Evolutionary conservation across 768 basidiomycete species (phyloP).

Genomic region (Dentipellis fragilis): DNA sequence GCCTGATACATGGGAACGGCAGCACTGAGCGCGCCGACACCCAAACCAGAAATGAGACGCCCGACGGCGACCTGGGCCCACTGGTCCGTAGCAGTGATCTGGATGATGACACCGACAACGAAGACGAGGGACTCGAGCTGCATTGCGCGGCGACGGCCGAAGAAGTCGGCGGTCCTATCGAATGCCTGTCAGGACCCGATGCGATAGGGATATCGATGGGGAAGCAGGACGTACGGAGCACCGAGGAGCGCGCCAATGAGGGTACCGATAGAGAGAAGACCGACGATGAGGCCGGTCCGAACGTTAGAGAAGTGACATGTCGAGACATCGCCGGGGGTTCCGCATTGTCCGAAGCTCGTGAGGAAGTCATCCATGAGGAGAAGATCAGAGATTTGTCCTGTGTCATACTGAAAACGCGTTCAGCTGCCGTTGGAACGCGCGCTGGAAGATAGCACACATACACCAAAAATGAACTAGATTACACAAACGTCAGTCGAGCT

Average conservation of each 20-base stretch:
- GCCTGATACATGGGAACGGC: constrained; percentile 51
- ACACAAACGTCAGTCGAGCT: background rate
- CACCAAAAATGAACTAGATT: constrained; percentile 18
- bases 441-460: constrained; percentile 2
- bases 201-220: background rate
- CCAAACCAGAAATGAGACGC: constrained; percentile 55
- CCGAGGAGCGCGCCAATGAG: constrained; percentile 52
- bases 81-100: constrained; percentile 35
- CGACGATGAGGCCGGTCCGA: constrained; percentile 57
- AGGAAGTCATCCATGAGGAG: constrained; percentile 63
- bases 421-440: constrained; percentile 3
- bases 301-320: constrained; percentile 47
- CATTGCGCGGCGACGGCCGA: constrained; percentile 64
- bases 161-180: constrained; percentile 45
- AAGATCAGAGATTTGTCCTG: constrained; percentile 72
- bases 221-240: constrained; percentile 37
- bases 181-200: background rate
- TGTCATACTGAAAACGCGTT: constrained; percentile 38
- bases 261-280: constrained; percentile 63
- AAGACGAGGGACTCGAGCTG: constrained; percentile 47
- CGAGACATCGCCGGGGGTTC: constrained; percentile 24
- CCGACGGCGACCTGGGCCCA: constrained; percentile 68
- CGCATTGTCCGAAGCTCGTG: constrained; percentile 49
- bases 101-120: constrained; percentile 50
- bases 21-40: constrained; percentile 57